phyloP scores from a whole-genome alignment of 2,329 filamentous ascomycete species.

The Penicillium sp. region DNA sequence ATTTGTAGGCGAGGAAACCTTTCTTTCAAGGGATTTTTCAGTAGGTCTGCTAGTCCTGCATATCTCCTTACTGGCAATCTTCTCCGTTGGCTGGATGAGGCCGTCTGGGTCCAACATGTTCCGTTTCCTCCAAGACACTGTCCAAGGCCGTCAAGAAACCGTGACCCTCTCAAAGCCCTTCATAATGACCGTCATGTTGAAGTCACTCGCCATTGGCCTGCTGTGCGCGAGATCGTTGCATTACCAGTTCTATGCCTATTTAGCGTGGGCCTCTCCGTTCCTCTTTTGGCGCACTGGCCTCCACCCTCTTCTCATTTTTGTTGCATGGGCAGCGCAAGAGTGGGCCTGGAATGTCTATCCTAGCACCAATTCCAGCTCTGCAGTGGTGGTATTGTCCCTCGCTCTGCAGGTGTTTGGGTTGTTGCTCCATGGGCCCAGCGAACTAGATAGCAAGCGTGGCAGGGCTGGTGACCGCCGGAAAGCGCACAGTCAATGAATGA shows the following conservation, averaged over 20 bases:
- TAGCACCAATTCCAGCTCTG: slow-evolving; percentile 66
- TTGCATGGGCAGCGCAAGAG: slow-evolving; percentile 75
- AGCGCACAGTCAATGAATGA: slow-evolving; percentile 25
- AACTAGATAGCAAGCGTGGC: slow-evolving; percentile 19
- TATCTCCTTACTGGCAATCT: slow-evolving; percentile 61
- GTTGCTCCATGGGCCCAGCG: slow-evolving; percentile 48
- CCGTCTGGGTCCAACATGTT: slow-evolving; percentile 60
- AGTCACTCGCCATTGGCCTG: slow-evolving; percentile 73
- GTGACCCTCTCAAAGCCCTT: slow-evolving; percentile 65
- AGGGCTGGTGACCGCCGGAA: slow-evolving; percentile 19
- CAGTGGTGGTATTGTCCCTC: slow-evolving; percentile 67
- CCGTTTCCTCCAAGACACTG: slow-evolving; percentile 53
- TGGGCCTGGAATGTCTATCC: slow-evolving; percentile 94
- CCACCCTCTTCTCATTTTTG: slow-evolving; percentile 64
- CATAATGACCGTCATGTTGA: slow-evolving; percentile 72
- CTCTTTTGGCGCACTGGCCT: slow-evolving; percentile 75
- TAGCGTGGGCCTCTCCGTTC: slow-evolving; percentile 85
- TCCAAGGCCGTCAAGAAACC: slow-evolving; percentile 55
- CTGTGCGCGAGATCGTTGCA: slow-evolving; percentile 84
- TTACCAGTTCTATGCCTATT: slow-evolving; percentile 93
- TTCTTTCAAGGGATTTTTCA: slow-evolving; percentile 70
- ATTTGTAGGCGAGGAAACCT: slow-evolving; percentile 79
- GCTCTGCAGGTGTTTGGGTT: slow-evolving; percentile 62
- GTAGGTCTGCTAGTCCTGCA: slow-evolving; percentile 65
- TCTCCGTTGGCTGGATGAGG: slow-evolving; percentile 68